Base-by-base conservation (phyloP, 306 rosid species). In the Crotalaria pallida region DNA sequence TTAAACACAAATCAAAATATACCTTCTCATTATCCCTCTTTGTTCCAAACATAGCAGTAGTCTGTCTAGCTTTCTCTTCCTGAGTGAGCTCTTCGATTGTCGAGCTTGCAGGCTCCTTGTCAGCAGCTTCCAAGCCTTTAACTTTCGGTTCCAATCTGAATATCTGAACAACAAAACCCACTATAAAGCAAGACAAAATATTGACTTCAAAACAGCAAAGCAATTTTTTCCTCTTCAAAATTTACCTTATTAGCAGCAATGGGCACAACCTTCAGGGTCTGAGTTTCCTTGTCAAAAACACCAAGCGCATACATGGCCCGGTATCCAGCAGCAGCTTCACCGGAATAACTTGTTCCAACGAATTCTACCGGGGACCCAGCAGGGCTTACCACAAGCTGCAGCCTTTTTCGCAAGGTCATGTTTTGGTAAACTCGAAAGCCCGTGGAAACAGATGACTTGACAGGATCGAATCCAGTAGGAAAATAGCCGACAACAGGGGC, bases 91-190 rank as follows among this genome's bases (percentile, higher is more conserved):
- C 89, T 70, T 65, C 87, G 66, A 53, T 19, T 0, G 34, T 84
- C 0, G 74, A 16, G 61, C 1, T 77, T 17, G 69, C 86, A 16
- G 77, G 69, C 77, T 81, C 89, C 50, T 18, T 73, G 21, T 75
- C 75, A 75, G 81, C 40, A 34, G 55, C 64, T 0, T 74, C 81
- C 56, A 58, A 1, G 10, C 87, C 91, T 70, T 80, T 77, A 65
- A 94, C 82, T 74, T 56, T 91, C 1, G 99, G 91, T 16, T 94
- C 97, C 79, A 94, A 68, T 77, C 99, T 85, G 67, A 94, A 83
- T 84, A 94, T 76, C 97, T 94, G 85, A 38, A 78, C 12, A 69
- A 2, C 27, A 58, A 31, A 13, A 67, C 19, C 29, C 10, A 22
- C 34, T 17, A 66, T 71, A 61, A 8, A 52, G 58, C 43, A 33